Conservation (phyloP, 139 green algal genomes). For the Volvox africanus region DNA sequence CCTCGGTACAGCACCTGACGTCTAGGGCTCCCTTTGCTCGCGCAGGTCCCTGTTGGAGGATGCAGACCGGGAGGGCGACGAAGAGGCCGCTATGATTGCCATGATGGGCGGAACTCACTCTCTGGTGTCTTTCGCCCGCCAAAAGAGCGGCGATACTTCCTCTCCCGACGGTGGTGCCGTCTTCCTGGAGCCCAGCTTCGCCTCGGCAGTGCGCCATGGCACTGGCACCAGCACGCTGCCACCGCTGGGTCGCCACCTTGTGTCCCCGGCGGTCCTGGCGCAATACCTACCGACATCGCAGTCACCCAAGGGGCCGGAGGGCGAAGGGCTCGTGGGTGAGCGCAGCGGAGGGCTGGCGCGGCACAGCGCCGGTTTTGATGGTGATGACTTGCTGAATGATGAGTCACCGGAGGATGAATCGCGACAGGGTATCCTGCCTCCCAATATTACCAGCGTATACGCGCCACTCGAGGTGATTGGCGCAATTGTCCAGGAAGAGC, state of each 20-base stretch:
- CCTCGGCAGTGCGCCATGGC: slow-evolving; percentile 6
- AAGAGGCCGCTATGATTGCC: slow-evolving; percentile 7
- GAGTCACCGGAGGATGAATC: not conserved
- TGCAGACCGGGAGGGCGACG: not conserved
- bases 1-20: no score
- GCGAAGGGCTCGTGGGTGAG: not conserved
- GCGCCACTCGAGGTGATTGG: slow-evolving; percentile 6
- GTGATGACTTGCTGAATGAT: not conserved
- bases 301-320: not conserved
- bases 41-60: slow-evolving; percentile 27
- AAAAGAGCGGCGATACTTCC: not conserved
- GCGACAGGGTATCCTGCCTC: slow-evolving; percentile 17
- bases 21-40: not conserved
- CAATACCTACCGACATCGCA: not conserved
- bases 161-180: not conserved
- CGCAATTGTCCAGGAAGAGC: slow-evolving; percentile 2
- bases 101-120: slow-evolving; percentile 5
- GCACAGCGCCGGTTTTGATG: not conserved
- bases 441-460: slow-evolving; percentile 29
- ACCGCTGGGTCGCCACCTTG: not conserved
- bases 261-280: not conserved
- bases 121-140: not conserved
- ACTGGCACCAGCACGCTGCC: not conserved
- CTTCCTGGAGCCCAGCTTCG: slow-evolving; percentile 34
- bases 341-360: not conserved